These are phyloP conservation scores for Closterium sp. DNA, from an alignment of 139 green algal species.

Conservation along the genomic window DNA sequence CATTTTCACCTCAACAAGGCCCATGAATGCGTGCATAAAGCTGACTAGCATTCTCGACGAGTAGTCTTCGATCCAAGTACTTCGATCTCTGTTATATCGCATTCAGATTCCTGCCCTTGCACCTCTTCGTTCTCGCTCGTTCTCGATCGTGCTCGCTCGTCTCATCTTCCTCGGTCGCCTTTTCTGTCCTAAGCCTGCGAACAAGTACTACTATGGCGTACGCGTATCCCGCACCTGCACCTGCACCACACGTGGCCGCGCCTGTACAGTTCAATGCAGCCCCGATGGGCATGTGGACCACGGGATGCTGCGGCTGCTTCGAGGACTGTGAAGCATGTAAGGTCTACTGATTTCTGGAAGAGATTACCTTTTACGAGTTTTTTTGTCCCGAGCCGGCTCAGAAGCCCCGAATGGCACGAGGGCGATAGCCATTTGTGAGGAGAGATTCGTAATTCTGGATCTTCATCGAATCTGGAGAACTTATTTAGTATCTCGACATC, in stretches of 20 bases:
- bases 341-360: not conserved
- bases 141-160: no score
- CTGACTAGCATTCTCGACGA: no score
- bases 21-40: no score
- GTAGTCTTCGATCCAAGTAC: no score
- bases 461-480: not conserved
- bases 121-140: not conserved
- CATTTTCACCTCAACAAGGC: no score
- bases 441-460: not conserved
- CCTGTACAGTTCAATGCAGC: not conserved
- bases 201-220: not conserved
- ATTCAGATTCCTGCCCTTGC: not conserved
- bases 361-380: not conserved
- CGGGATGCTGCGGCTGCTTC: conserved; percentile 1
- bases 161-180: not conserved
- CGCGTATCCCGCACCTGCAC: not conserved
- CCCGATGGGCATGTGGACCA: not conserved
- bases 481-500: not conserved
- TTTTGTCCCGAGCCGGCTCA: not conserved
- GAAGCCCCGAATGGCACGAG: not conserved
- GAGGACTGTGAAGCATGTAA: not conserved
- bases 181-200: not conserved
- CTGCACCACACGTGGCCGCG: not conserved
- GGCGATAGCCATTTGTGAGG: not conserved
- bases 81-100: no score